Conservation (phyloP, 129 eudicot genomes). For the Rutidosis leptorrhynchoides region DNA sequence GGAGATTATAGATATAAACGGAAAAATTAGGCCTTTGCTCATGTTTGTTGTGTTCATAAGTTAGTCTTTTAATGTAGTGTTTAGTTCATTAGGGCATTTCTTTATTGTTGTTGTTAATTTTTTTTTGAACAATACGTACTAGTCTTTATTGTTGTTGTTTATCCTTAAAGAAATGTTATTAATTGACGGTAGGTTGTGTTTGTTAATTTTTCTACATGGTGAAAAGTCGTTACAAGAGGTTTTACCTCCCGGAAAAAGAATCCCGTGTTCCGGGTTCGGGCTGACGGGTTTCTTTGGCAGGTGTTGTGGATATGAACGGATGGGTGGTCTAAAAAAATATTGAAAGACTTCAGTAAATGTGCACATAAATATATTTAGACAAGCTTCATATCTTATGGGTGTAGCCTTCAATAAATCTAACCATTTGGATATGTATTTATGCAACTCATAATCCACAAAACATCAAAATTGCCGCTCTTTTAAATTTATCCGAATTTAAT, state of each 20-base stretch:
- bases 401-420: not conserved
- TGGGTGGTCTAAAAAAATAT: too few species aligned
- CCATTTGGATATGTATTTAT: not conserved
- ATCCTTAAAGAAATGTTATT: conserved; percentile 3
- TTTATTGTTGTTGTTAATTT: not conserved
- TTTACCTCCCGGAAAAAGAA: too few species aligned
- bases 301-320: too few species aligned
- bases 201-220: conserved; percentile 14
- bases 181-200: not conserved
- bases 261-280: too few species aligned
- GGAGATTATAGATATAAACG: not conserved
- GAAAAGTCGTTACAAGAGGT: not conserved
- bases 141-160: not conserved
- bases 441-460: not conserved
- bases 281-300: not conserved
- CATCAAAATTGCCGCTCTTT: not conserved
- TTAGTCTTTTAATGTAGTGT: not conserved
- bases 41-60: not conserved
- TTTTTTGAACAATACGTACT: too few species aligned
- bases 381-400: conserved; percentile 2
- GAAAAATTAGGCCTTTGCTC: not conserved
- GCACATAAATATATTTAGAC: not conserved
- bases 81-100: conserved; percentile 7
- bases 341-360: not conserved
- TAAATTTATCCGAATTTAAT: not conserved